Conservation (phyloP, 139 green algal species). For the Monoraphidium neglectum region DNA sequence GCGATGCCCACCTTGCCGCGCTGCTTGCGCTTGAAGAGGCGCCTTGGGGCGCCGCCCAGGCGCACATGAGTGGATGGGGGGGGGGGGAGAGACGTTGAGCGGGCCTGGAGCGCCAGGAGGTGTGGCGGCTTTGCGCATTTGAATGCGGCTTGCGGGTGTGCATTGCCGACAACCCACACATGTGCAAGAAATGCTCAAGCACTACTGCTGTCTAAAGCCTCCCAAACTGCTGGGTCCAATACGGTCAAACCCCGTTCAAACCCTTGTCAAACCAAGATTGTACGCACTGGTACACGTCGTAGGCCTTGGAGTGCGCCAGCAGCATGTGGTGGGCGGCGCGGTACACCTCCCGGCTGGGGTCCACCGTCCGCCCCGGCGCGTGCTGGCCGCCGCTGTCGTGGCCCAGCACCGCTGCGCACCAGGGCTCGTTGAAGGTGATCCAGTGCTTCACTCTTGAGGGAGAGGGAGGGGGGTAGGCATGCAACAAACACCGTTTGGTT, state of each 20-base stretch:
- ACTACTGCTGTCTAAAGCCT: too few relatives aligned
- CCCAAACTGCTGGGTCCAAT: background rate
- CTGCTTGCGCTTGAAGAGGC: conserved; percentile 42
- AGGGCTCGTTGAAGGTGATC: conserved; percentile 47
- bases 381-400: conserved; percentile 38
- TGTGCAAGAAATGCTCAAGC: too few relatives aligned
- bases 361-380: conserved; percentile 27
- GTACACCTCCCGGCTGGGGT: conserved; percentile 38
- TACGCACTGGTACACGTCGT: conserved; percentile 43
- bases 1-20: conserved; percentile 48
- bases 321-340: conserved; percentile 52
- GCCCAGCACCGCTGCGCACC: conserved; percentile 37
- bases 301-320: conserved; percentile 45
- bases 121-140: too few relatives aligned
- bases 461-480: too few relatives aligned
- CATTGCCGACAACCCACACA: too few relatives aligned
- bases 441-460: conserved; percentile 19
- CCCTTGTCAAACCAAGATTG: background rate
- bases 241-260: background rate
- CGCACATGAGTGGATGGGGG: background rate
- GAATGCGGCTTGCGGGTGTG: too few relatives aligned
- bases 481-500: too few relatives aligned
- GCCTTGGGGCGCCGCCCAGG: background rate
- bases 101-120: background rate
- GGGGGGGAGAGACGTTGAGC: background rate